A percentile compares a stretch with the other conserved stretches of the same genome.
Conservation (phyloP, 78 protist genomes). For the Dictyostelium intermedium region DNA sequence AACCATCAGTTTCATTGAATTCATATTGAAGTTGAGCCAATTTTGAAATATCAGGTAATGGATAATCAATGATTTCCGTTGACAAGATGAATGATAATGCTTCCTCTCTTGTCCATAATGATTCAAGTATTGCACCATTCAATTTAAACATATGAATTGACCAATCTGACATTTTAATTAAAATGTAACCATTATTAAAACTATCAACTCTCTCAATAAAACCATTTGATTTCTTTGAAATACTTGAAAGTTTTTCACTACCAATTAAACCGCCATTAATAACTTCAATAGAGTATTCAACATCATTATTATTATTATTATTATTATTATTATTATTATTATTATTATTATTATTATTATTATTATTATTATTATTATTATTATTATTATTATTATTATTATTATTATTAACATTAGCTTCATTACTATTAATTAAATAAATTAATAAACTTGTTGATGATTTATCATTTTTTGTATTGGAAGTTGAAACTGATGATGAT, state of each 20-base stretch:
- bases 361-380: too few species aligned
- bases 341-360: too few species aligned
- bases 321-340: neutral
- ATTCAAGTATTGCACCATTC: neutral
- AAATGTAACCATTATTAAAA: neutral
- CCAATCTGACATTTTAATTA: constrained; percentile 36
- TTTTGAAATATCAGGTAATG: constrained; percentile 15
- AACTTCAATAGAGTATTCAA: neutral
- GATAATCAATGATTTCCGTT: constrained; percentile 30
- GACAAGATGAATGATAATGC: constrained; percentile 16
- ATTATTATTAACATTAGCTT: neutral
- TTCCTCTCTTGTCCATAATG: constrained; percentile 44
- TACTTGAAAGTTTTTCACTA: neutral
- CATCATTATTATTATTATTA: neutral
- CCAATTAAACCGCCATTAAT: neutral
- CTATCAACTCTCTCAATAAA: neutral
- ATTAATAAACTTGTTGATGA: neutral
- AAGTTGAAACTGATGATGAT: too few species aligned
- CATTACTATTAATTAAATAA: neutral
- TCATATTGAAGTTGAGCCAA: constrained; percentile 40
- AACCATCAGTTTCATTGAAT: constrained; percentile 15
- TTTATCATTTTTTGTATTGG: too few species aligned
- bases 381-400: too few species aligned
- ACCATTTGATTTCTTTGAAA: neutral
- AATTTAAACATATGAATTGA: constrained; percentile 15